Conservation (phyloP, 192 early-diverging fungal species). For the Spizellomyces punctatus region DNA sequence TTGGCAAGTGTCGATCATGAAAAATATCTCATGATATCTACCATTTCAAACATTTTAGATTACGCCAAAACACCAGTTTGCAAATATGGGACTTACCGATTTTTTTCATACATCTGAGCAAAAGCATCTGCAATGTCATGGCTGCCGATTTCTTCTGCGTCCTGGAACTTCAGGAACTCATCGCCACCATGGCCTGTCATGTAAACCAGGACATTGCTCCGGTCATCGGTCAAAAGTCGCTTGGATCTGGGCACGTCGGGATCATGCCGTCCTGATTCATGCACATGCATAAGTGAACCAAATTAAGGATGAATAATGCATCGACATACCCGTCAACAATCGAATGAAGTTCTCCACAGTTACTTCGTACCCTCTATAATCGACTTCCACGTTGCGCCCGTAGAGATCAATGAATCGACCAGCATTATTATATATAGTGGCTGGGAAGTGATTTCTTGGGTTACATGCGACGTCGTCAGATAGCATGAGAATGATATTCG, state of each 20-base stretch:
- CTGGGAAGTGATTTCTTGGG: conserved; percentile 88
- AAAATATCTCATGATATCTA: conserved; percentile 96
- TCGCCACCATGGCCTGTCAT: conserved; percentile 99
- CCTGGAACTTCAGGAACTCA: conserved; percentile 99
- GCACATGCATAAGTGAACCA: not conserved
- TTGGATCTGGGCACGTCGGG: conserved; percentile 91
- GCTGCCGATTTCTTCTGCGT: conserved; percentile 94
- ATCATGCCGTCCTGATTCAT: conserved; percentile 71
- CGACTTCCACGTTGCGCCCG: conserved; percentile 96
- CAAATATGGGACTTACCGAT: conserved; percentile 47
- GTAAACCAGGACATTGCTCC: conserved; percentile 93
- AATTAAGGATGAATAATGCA: not conserved
- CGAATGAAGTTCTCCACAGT: conserved; percentile 99
- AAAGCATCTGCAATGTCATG: conserved; percentile 97
- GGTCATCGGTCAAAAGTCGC: conserved; percentile 91
- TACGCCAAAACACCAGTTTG: not conserved
- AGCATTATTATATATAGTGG: conserved; percentile 92
- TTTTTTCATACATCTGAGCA: conserved; percentile 97
- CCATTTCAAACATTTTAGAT: not conserved
- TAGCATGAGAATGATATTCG: conserved; percentile 99
- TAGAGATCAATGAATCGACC: conserved; percentile 83
- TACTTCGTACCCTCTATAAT: conserved; percentile 99
- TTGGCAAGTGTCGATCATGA: conserved; percentile 99
- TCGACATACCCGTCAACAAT: conserved; percentile 69
- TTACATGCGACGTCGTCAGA: conserved; percentile 99